phyloP scores from a whole-genome alignment of 805 yeast species.

The Candida germanica region DNA sequence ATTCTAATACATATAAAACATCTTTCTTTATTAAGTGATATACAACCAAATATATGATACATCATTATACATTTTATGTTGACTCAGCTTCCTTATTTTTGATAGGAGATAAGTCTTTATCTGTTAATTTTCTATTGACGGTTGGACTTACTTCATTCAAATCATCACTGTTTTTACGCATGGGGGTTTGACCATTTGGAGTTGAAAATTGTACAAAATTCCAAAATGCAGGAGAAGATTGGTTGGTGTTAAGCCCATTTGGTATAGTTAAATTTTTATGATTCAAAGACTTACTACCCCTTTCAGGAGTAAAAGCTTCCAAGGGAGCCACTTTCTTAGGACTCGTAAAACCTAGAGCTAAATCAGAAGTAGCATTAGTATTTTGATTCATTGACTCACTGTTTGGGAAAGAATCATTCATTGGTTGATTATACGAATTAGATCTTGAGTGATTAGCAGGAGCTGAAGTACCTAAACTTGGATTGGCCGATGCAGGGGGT shows the following conservation, averaged over 20 bases:
- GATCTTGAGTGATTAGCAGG: slow-evolving; percentile 26
- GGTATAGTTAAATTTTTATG: slow-evolving; percentile 24
- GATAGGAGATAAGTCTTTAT: slow-evolving; percentile 9
- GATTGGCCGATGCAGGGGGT: slow-evolving; percentile 21
- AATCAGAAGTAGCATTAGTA: slow-evolving; percentile 27
- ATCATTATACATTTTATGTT: slow-evolving; percentile 7
- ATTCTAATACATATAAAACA: slow-evolving; percentile 21
- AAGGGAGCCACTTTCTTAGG: slow-evolving; percentile 42
- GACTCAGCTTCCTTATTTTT: slow-evolving; percentile 8
- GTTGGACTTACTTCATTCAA: slow-evolving; percentile 42
- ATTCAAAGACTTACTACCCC: slow-evolving; percentile 32
- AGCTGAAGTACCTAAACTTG: slow-evolving; percentile 13
- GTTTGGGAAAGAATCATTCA: slow-evolving; percentile 10
- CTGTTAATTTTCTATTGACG: slow-evolving; percentile 25
- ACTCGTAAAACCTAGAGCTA: slow-evolving; percentile 37
- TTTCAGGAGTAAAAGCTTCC: slow-evolving; percentile 44
- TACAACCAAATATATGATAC: slow-evolving; percentile 8
- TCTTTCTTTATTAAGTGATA: neutral
- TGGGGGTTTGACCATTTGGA: slow-evolving; percentile 44
- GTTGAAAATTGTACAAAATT: slow-evolving; percentile 76
- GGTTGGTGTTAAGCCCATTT: slow-evolving; percentile 38
- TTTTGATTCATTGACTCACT: slow-evolving; percentile 11
- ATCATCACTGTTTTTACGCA: slow-evolving; percentile 37
- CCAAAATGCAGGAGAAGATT: slow-evolving; percentile 90
- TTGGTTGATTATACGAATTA: slow-evolving; percentile 23